Conservation (phyloP, 1,284 basidiomycete species). For the Sphaerobolus stellatus region DNA sequence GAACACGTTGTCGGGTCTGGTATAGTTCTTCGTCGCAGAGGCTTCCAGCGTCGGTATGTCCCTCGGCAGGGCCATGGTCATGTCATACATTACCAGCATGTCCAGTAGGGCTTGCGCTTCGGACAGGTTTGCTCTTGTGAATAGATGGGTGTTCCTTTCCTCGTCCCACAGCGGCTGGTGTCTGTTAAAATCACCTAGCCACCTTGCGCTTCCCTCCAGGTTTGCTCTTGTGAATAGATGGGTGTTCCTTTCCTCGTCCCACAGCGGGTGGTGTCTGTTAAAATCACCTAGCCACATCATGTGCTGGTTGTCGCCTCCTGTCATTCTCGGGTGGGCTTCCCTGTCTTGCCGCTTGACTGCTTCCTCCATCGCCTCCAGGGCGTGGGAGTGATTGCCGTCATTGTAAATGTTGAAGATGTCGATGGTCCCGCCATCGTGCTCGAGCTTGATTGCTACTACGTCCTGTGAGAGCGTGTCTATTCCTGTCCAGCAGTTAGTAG, state of each 20-base stretch:
- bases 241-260: background rate
- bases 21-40: constrained; percentile 22
- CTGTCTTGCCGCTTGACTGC: no score
- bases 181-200: constrained; percentile 21
- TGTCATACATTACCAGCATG: constrained; percentile 8
- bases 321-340: no score
- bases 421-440: constrained; percentile 9
- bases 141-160: constrained; percentile 5
- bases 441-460: constrained; percentile 29
- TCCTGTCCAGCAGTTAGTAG: constrained; percentile 25
- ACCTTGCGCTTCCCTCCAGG: background rate
- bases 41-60: constrained; percentile 29
- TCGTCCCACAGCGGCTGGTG: constrained; percentile 22
- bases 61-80: constrained; percentile 17
- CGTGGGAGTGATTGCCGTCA: constrained; percentile 23
- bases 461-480: constrained; percentile 26
- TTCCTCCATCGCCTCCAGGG: no score
- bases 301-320: no score
- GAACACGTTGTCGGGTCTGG: constrained; percentile 37
- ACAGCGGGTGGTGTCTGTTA: background rate
- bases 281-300: no score
- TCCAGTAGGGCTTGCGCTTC: constrained; percentile 14
- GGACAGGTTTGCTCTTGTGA: constrained; percentile 4
- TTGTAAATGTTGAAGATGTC: constrained; percentile 40
- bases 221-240: background rate